These are phyloP conservation scores for Geosmithia morbida DNA, from an alignment of 2,329 filamentous ascomycete species.

Conservation along the genomic window DNA sequence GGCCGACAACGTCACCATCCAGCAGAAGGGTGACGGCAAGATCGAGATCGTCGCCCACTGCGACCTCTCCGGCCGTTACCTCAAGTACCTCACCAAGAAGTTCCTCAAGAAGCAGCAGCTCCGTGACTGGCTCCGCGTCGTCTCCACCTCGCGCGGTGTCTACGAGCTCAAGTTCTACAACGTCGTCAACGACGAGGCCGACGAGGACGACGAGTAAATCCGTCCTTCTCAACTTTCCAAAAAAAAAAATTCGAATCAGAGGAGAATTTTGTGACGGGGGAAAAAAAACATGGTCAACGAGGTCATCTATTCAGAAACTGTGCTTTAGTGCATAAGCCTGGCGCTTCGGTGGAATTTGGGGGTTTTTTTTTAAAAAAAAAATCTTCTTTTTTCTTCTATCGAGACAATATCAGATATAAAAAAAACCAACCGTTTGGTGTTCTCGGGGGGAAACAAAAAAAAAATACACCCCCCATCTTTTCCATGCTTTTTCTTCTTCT, in stretches of 20 bases:
- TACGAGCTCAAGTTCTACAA: slow-evolving; percentile 99
- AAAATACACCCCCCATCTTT: too few relatives aligned
- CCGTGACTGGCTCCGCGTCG: slow-evolving; percentile 98
- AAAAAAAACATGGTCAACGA: background rate
- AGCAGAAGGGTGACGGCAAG: slow-evolving; percentile 88
- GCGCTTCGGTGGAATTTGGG: background rate
- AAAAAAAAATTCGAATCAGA: background rate
- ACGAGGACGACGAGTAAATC: slow-evolving; percentile 95
- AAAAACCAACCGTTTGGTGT: background rate
- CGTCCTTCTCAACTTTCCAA: slow-evolving; percentile 2
- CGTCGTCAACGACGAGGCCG: slow-evolving; percentile 94
- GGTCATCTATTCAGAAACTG: background rate
- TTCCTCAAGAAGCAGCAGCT: slow-evolving; percentile 99
- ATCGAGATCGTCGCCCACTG: slow-evolving; percentile 96
- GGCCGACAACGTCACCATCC: slow-evolving; percentile 82
- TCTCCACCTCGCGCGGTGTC: slow-evolving; percentile 93
- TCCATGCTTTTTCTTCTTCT: too few relatives aligned
- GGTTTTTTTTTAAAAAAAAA: too few relatives aligned
- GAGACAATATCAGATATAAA: background rate
- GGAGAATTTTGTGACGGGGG: background rate
- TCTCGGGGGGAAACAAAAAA: too few relatives aligned
- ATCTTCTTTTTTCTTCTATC: background rate
- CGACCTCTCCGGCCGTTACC: slow-evolving; percentile 95
- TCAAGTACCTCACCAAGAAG: slow-evolving; percentile 99
- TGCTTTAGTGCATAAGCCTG: background rate